Evolutionary conservation across 2,329 filamentous ascomycete species (phyloP).

Genomic region (Aplosporella prunicola): DNA sequence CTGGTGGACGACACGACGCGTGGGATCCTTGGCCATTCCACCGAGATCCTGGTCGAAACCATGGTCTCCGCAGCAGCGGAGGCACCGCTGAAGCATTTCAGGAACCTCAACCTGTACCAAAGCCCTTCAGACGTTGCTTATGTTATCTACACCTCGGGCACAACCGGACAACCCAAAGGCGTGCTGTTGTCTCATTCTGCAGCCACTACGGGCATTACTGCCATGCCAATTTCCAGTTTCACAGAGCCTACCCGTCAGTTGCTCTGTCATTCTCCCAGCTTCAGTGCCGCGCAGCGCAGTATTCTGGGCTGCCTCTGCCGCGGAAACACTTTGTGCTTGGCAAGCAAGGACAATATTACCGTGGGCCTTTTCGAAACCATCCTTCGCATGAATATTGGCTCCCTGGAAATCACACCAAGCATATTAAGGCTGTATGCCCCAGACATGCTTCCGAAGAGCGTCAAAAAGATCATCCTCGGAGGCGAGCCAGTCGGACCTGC

Average conservation of each 20-base stretch:
- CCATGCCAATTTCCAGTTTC: background rate
- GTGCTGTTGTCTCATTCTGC: constrained; percentile 8
- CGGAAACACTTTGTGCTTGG: constrained; percentile 49
- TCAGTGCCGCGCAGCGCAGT: constrained; percentile 4
- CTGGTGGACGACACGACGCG: background rate
- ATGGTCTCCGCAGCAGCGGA: background rate
- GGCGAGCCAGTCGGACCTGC: constrained; percentile 27
- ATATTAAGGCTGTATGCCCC: constrained; percentile 22
- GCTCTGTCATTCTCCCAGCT: background rate
- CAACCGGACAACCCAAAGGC: constrained; percentile 7
- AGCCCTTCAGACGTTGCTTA: background rate
- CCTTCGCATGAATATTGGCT: constrained; percentile 42
- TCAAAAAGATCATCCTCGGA: constrained; percentile 24
- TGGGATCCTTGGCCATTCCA: background rate
- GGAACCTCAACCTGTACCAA: background rate
- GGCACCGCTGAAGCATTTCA: background rate
- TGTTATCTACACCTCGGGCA: constrained; percentile 7
- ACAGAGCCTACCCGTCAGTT: background rate
- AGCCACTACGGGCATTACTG: background rate
- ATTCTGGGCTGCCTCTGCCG: constrained; percentile 16
- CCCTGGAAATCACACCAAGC: constrained; percentile 37
- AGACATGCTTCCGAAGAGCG: constrained; percentile 10
- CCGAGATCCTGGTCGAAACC: background rate
- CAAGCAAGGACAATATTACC: constrained; percentile 42
- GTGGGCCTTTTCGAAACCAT: constrained; percentile 40